Evolutionary conservation across 805 yeast species (phyloP).

Genomic region (Metschnikowia sp.): DNA sequence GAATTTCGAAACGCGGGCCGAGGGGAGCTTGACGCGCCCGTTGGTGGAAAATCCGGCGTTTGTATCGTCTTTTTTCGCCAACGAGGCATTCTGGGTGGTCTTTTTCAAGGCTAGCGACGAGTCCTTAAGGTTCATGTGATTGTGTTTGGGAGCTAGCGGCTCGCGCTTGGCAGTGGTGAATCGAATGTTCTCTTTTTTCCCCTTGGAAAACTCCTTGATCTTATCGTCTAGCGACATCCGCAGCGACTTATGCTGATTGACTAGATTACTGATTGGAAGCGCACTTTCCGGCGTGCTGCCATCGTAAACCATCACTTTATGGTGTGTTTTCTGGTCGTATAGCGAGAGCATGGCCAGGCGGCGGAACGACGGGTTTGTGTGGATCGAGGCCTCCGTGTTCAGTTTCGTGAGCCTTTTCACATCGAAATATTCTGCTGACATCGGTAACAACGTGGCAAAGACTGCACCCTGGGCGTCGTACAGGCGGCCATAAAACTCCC

Average conservation of each 20-base stretch:
- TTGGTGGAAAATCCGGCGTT: constrained; percentile 44
- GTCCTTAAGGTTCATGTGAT: constrained; percentile 38
- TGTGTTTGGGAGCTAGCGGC: constrained; percentile 24
- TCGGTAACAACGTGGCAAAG: constrained; percentile 24
- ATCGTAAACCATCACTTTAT: constrained; percentile 32
- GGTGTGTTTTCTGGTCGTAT: constrained; percentile 36
- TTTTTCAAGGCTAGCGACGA: constrained; percentile 39
- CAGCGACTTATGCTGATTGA: constrained; percentile 39
- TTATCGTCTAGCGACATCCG: constrained; percentile 30
- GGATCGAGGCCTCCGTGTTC: constrained; percentile 36
- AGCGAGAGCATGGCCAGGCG: constrained; percentile 45
- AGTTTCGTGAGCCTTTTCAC: constrained; percentile 27
- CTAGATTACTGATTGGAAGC: constrained; percentile 34
- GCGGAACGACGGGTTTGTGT: constrained; percentile 43
- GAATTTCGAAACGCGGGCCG: constrained; percentile 42
- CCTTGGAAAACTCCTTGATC: constrained; percentile 19
- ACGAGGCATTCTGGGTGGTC: constrained; percentile 11
- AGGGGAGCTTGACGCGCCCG: constrained; percentile 51
- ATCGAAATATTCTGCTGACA: constrained; percentile 22
- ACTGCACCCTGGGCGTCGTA: constrained; percentile 18
- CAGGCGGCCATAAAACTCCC: constrained; percentile 30
- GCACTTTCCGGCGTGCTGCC: constrained; percentile 23
- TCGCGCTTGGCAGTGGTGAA: background rate
- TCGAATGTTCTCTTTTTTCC: background rate
- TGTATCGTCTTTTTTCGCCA: background rate